phyloP scores from a whole-genome alignment of 352 stramenopile species.

The Phytophthora idaei region DNA sequence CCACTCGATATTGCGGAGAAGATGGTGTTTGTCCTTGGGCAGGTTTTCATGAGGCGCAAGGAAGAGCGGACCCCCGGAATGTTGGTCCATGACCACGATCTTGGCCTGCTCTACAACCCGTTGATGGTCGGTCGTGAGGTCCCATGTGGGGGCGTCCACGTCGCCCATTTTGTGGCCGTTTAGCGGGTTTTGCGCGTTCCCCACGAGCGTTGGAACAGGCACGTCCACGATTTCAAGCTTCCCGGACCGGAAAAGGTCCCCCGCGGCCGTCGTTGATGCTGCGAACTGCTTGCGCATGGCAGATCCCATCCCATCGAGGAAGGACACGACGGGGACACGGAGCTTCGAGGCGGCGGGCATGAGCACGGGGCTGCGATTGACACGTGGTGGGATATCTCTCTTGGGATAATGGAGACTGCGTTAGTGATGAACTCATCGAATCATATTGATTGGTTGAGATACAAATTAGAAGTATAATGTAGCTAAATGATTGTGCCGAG shows the following conservation, averaged over 20 bases:
- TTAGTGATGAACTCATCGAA: conserved; percentile 18
- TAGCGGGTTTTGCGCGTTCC: conserved; percentile 41
- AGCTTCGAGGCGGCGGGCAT: conserved; percentile 19
- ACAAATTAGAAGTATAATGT: neutral
- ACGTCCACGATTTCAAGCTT: conserved; percentile 40
- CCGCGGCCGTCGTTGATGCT: conserved; percentile 23
- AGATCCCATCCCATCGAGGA: conserved; percentile 38
- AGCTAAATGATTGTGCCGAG: neutral
- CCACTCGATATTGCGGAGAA: conserved; percentile 59
- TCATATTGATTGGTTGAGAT: neutral
- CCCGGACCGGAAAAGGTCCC: conserved; percentile 36
- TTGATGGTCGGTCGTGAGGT: conserved; percentile 36
- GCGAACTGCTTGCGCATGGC: conserved; percentile 39
- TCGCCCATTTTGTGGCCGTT: conserved; percentile 38
- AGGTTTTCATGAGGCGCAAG: conserved; percentile 35
- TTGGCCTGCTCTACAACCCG: conserved; percentile 33
- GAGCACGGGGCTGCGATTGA: neutral
- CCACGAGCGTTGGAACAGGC: conserved; percentile 34
- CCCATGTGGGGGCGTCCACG: conserved; percentile 26
- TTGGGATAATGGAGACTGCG: conserved; percentile 1
- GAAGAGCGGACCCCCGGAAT: conserved; percentile 47
- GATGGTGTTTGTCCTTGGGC: conserved; percentile 33
- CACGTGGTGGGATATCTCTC: conserved; percentile 29
- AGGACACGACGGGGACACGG: conserved; percentile 38
- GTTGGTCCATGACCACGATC: conserved; percentile 48